Evolutionary conservation across 768 basidiomycete genomes (phyloP).

Genomic region (Serendipita vermifera): DNA sequence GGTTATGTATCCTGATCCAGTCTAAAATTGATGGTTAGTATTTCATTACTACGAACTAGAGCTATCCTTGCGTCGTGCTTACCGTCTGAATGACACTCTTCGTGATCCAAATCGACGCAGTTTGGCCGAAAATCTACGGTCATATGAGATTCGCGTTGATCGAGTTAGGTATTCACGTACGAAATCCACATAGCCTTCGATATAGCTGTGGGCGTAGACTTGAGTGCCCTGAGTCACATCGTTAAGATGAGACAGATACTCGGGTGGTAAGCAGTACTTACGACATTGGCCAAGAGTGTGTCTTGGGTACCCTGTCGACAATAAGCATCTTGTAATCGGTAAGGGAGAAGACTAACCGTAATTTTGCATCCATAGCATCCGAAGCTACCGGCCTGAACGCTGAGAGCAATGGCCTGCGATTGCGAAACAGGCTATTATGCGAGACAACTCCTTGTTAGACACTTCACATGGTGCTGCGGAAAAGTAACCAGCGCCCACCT

Average conservation of each 20-base stretch:
- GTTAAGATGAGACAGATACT: not conserved
- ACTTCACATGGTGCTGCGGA: no score
- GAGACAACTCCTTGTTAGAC: no score
- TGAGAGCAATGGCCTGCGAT: constrained; percentile 4
- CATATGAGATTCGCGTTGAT: not conserved
- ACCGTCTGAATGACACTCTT: constrained; percentile 5
- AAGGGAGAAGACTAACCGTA: not conserved
- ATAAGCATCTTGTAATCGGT: not conserved
- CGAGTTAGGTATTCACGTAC: constrained; percentile 22
- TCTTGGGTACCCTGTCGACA: constrained; percentile 4
- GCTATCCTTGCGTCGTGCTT: no score
- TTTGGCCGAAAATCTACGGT: constrained; percentile 9
- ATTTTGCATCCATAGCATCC: constrained; percentile 4
- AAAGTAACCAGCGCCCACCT: not conserved
- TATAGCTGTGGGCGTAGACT: constrained; percentile 2
- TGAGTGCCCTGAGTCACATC: not conserved
- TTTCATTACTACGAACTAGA: no score
- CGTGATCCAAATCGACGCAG: constrained; percentile 5
- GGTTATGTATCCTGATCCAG: constrained; percentile 3
- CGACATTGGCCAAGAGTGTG: constrained; percentile 3
- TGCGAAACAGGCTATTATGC: constrained; percentile 12
- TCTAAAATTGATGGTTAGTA: not conserved
- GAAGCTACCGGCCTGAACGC: constrained; percentile 3
- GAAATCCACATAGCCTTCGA: constrained; percentile 7
- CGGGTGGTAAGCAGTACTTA: not conserved